Percentiles rank a stretch among this genome's conserved stretches.
These are phyloP conservation scores for Rosa rugosa DNA, from an alignment of 306 rosid genomes.

Conservation along the genomic window DNA sequence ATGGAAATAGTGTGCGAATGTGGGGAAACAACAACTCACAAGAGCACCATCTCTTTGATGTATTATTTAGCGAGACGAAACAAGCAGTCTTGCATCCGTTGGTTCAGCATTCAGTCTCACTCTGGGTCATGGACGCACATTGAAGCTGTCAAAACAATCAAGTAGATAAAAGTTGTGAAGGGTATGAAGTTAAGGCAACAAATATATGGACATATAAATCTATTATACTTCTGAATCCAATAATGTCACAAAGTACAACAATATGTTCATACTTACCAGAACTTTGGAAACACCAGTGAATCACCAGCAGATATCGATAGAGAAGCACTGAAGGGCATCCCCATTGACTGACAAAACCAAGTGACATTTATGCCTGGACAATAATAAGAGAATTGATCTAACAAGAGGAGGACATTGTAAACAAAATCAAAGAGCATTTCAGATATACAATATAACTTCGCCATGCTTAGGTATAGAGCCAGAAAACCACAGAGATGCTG, in stretches of 20 bases:
- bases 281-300: background rate
- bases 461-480: background rate
- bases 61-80: background rate
- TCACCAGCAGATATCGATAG: background rate
- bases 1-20: background rate
- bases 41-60: background rate
- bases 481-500: conserved; percentile 5
- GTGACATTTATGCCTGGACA: background rate
- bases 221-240: background rate
- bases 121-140: background rate
- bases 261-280: background rate
- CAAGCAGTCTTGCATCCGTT: background rate
- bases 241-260: background rate
- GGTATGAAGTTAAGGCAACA: background rate
- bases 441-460: background rate
- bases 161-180: background rate
- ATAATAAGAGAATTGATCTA: background rate
- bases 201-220: background rate
- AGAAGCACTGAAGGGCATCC: background rate
- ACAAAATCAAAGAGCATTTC: background rate
- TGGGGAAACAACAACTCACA: background rate
- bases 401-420: background rate
- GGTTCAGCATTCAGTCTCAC: background rate
- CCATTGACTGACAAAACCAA: background rate
- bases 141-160: background rate